These are phyloP conservation scores for Juncus effusus DNA, from an alignment of 176 grass and related monocot genomes.

Conservation along the genomic window DNA sequence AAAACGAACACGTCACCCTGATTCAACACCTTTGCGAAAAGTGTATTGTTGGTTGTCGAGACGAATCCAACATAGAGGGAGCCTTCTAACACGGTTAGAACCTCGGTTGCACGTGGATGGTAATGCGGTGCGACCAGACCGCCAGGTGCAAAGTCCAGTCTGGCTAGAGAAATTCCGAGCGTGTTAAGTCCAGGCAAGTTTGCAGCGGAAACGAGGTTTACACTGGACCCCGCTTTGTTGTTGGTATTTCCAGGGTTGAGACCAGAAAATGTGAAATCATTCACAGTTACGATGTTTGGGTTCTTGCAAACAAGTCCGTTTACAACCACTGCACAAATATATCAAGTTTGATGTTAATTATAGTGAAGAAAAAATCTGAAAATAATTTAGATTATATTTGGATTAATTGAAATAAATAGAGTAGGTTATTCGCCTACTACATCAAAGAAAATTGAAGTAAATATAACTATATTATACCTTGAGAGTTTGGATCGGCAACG, in stretches of 20 bases:
- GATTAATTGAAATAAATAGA: neutral
- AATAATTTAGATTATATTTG: no score
- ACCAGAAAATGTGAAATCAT: constrained; percentile 23
- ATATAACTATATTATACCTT: constrained; percentile 21
- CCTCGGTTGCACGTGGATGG: constrained; percentile 34
- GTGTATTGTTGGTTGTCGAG: constrained; percentile 25
- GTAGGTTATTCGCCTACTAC: neutral
- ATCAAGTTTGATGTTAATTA: neutral
- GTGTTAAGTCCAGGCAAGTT: constrained; percentile 31
- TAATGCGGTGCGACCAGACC: constrained; percentile 34
- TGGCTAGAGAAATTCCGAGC: constrained; percentile 27
- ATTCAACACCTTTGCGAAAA: constrained; percentile 37
- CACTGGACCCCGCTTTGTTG: constrained; percentile 26
- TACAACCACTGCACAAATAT: constrained; percentile 24
- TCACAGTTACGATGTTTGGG: neutral
- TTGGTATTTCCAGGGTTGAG: constrained; percentile 26
- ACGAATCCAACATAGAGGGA: constrained; percentile 36
- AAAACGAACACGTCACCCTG: constrained; percentile 14
- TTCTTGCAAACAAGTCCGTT: constrained; percentile 46
- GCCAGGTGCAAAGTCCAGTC: constrained; percentile 33
- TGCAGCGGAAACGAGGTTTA: constrained; percentile 11
- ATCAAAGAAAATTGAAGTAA: neutral
- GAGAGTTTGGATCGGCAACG: constrained; percentile 11
- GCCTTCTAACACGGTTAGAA: constrained; percentile 29
- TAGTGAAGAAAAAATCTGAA: no score